Evolutionary conservation across 257 asterid genomes (phyloP).

Genomic region (Forsythia viridissima): DNA sequence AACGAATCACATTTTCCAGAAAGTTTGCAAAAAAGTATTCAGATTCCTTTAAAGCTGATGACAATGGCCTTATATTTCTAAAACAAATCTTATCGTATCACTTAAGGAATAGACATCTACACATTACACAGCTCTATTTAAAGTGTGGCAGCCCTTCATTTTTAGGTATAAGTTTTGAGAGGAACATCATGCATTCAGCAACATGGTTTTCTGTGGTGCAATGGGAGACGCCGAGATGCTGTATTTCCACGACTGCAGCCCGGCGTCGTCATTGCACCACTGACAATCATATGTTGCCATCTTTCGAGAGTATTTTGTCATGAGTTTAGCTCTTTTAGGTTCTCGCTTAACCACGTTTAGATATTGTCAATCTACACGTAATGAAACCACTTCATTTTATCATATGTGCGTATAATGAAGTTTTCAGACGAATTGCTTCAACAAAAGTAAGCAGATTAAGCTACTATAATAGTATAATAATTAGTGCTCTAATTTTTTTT

Average conservation of each 20-base stretch:
- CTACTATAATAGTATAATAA: too few relatives aligned
- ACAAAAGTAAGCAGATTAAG: too few relatives aligned
- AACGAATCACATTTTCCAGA: slow-evolving; percentile 23
- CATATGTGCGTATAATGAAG: neutral
- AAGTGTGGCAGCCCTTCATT: neutral
- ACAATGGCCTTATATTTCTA: neutral
- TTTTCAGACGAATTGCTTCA: too few relatives aligned
- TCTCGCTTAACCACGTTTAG: neutral
- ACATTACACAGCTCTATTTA: slow-evolving; percentile 11
- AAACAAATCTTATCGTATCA: slow-evolving; percentile 14
- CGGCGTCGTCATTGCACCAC: slow-evolving; percentile 54
- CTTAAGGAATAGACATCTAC: neutral
- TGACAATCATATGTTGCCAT: slow-evolving; percentile 31
- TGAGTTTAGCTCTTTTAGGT: neutral
- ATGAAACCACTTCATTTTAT: neutral
- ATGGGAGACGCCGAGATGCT: slow-evolving; percentile 36
- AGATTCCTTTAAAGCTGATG: neutral
- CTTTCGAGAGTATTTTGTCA: neutral
- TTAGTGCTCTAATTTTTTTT: too few relatives aligned
- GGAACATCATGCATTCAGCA: neutral
- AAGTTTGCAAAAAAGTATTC: slow-evolving; percentile 1
- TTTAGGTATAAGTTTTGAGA: slow-evolving; percentile 13
- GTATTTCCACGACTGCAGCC: neutral
- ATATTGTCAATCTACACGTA: neutral
- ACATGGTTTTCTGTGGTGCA: slow-evolving; percentile 44